Base-by-base conservation (phyloP, 2,329 filamentous ascomycete species). In the Clonostachys byssicola region DNA sequence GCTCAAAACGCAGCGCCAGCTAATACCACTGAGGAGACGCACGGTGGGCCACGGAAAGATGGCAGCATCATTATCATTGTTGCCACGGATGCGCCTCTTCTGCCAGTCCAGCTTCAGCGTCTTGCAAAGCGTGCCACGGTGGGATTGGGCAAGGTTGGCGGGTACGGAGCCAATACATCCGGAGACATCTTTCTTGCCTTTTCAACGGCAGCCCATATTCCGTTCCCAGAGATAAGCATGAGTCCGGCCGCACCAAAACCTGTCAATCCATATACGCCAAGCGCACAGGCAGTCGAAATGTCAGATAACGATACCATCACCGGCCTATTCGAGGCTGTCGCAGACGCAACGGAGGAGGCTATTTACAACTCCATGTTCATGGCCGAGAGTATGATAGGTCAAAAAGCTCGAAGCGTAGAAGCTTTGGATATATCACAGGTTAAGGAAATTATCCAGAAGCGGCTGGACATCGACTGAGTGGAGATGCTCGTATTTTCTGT, bases 131-230 rank as follows among this genome's bases (percentile, higher is more conserved):
- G 81, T 35, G 81, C 81, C 1, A 82, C 81, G 0, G 74, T 85
- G 2, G 83, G 85, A 0, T 60, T 88, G 1, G 68, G 76, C 6
- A 71, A 76, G 48, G 81, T 84, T 1, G 83, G 83, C 3, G 80
- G 81, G 3, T 78, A 79, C 49, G 83, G 81, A 0, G 70, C 73
- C 40, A 86, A 85, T 52, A 72, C 72, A 12, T 85, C 80, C 0
- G 84, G 83, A 0, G 83, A 88, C 50, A 79, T 88, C 49, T 85
- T 86, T 57, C 66, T 88, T 3, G 83, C 83, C 5, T 80, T 88
- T 49, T 86, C 81, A 8, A 87, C 83, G 0, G 82, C 70, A 6
- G 80, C 77, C 49, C 66, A 70, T 40, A 63, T 81, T 5, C 58
- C 61, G 0, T 48, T 54, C 36, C 72, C 75, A 54, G 51, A 58